phyloP scores from a whole-genome alignment of 768 basidiomycete genomes.

The Royoungia palumana region DNA sequence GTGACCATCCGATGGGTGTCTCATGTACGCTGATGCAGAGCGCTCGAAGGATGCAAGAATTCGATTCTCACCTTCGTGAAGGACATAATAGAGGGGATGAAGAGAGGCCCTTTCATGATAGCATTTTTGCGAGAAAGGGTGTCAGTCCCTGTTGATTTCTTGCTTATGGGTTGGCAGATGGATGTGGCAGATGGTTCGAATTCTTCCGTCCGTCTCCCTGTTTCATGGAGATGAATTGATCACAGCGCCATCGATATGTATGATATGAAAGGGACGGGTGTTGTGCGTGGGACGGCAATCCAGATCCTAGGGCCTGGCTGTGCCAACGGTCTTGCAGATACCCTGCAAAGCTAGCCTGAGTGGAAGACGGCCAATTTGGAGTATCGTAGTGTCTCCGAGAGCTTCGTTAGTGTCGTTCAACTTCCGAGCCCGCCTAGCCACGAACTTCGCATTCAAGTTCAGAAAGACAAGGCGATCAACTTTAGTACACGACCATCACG shows the following conservation, averaged over 20 bases:
- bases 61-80: slow-evolving; percentile 7
- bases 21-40: too few species aligned
- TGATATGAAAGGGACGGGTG: too few species aligned
- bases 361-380: too few species aligned
- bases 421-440: not conserved
- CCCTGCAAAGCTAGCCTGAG: too few species aligned
- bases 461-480: not conserved
- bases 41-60: too few species aligned
- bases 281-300: too few species aligned
- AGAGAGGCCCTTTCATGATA: slow-evolving; percentile 3
- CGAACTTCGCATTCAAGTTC: too few species aligned
- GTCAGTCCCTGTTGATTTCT: not conserved
- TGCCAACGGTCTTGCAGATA: too few species aligned
- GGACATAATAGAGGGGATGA: slow-evolving; percentile 1
- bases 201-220: slow-evolving; percentile 14
- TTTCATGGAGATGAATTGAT: slow-evolving; percentile 24
- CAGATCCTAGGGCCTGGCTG: too few species aligned
- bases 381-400: not conserved
- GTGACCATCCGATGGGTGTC: not conserved
- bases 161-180: slow-evolving; percentile 6
- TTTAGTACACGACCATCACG: slow-evolving; percentile 9
- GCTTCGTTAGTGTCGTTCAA: not conserved
- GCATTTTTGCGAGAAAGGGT: slow-evolving; percentile 5
- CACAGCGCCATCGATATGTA: slow-evolving; percentile 2
- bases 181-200: not conserved